Base-by-base conservation (phyloP, 2,329 filamentous ascomycete species). In the Hirsutella minnesotensis region DNA sequence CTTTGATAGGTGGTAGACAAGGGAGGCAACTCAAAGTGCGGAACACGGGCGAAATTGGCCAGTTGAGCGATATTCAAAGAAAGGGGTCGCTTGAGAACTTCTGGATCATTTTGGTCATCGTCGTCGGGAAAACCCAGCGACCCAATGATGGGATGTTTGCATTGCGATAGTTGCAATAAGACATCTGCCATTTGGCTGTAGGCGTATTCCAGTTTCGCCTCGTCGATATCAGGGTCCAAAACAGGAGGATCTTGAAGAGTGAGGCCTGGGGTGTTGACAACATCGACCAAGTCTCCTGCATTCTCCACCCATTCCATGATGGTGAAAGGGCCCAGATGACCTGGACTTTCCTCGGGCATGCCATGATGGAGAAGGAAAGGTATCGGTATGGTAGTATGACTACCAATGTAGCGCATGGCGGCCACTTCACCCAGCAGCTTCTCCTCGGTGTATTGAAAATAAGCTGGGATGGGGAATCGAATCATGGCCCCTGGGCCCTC, bases 121-220 rank as follows among this genome's bases (percentile, higher is more conserved):
- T 54, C 47, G 2, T 52, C 42, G 21, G 31, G 15, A 29, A 9
- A 8, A 4, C 16, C 21, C 29, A 19, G 9, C 37, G 62, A 45
- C 22, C 47, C 40, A 2, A 68, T 49, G 9, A 57, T 63, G 20
- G 54, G 38, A 21, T 69, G 62, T 1, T 48, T 56, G 1, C 57
- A 49, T 3, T 5, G 50, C 15, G 54, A 61, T 1, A 71, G 57
- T 44, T 69, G 59, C 4, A 70, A 53, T 15, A 69, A 20, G 31
- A 68, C 63, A 21, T 61, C 56, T 10, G 66, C 66, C 44, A 70
- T 56, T 45, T 70, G 56, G 2, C 53, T 41, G 47, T 69, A 70
- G 1, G 66, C 43, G 8, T 47, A 42, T 40, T 57, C 45, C 0
- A 68, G 56, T 29, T 52, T 59, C 5, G 53, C 45, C 12, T 27